Percentiles rank a stretch among this genome's conserved stretches.
phyloP scores from a whole-genome alignment of 495 filamentous ascomycete genomes.

The Aspergillus incahuasiensis region DNA sequence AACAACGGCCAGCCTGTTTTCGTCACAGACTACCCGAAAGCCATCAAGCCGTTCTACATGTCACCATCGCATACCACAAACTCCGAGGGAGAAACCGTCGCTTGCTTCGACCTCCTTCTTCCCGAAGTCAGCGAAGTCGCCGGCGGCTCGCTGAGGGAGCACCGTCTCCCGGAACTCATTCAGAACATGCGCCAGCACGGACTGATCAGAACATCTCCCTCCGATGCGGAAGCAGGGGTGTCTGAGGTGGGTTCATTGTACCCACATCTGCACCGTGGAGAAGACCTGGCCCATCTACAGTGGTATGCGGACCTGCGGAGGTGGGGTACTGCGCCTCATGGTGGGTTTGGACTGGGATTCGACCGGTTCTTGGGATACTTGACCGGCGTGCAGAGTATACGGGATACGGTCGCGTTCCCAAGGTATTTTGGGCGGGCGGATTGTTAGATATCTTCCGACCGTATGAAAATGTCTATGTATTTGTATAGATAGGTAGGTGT shows the following conservation, averaged over 20 bases:
- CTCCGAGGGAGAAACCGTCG: conserved; percentile 54
- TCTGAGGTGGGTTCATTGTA: conserved; percentile 22
- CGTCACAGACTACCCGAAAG: conserved; percentile 83
- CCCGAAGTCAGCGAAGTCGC: conserved; percentile 86
- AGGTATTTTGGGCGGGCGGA: conserved; percentile 89
- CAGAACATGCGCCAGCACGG: conserved; percentile 67
- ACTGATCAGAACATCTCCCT: conserved; percentile 31
- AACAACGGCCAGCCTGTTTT: conserved; percentile 74
- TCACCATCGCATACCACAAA: conserved; percentile 45
- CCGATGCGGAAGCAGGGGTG: neutral
- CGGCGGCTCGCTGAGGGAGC: conserved; percentile 90
- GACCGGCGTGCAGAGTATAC: conserved; percentile 74
- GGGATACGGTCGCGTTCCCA: conserved; percentile 85
- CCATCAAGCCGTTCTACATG: conserved; percentile 97
- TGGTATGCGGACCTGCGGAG: conserved; percentile 96
- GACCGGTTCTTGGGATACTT: conserved; percentile 87
- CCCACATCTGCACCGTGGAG: conserved; percentile 36
- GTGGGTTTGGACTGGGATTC: conserved; percentile 92
- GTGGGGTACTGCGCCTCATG: conserved; percentile 93
- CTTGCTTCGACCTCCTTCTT: conserved; percentile 93
- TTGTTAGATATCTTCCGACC: conserved; percentile 48
- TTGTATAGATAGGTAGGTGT: conserved; percentile 16
- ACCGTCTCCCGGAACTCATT: conserved; percentile 66
- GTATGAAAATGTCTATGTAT: neutral
- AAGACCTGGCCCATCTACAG: conserved; percentile 55